phyloP scores from a whole-genome alignment of 2,329 filamentous ascomycete genomes.

The Paecilomyces formosus region DNA sequence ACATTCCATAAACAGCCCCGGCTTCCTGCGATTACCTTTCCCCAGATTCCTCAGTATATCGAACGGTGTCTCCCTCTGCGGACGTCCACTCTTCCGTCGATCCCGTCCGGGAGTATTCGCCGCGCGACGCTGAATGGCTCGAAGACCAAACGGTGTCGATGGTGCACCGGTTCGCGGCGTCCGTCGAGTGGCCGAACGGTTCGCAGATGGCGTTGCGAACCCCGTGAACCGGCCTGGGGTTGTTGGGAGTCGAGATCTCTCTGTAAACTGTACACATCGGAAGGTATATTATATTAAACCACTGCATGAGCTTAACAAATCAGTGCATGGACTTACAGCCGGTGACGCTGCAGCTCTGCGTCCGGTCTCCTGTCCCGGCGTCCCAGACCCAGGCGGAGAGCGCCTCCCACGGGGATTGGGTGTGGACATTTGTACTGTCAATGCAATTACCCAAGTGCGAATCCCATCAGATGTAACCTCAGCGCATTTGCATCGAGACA shows the following conservation, averaged over 20 bases:
- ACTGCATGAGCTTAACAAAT: conserved; percentile 5
- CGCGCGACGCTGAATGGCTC: conserved; percentile 47
- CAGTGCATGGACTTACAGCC: neutral
- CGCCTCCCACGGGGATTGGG: conserved; percentile 16
- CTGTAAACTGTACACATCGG: neutral
- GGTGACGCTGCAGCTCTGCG: neutral
- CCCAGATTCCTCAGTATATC: conserved; percentile 48
- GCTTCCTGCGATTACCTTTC: conserved; percentile 31
- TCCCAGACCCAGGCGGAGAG: conserved; percentile 16
- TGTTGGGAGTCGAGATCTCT: conserved; percentile 19
- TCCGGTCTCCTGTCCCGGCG: conserved; percentile 12
- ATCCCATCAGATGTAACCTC: neutral
- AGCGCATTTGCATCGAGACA: neutral
- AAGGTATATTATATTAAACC: neutral
- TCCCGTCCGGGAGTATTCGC: conserved; percentile 44
- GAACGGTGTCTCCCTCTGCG: conserved; percentile 49
- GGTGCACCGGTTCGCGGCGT: conserved; percentile 36
- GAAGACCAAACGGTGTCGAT: conserved; percentile 49
- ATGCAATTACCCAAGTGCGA: neutral
- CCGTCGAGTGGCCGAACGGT: conserved; percentile 24
- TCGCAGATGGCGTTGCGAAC: conserved; percentile 22
- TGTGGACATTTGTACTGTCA: conserved; percentile 3
- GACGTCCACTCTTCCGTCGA: conserved; percentile 41
- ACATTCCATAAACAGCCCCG: neutral
- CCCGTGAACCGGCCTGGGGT: conserved; percentile 27